phyloP scores from a whole-genome alignment of 345 rosid genomes.

The Orychophragmus violaceus region DNA sequence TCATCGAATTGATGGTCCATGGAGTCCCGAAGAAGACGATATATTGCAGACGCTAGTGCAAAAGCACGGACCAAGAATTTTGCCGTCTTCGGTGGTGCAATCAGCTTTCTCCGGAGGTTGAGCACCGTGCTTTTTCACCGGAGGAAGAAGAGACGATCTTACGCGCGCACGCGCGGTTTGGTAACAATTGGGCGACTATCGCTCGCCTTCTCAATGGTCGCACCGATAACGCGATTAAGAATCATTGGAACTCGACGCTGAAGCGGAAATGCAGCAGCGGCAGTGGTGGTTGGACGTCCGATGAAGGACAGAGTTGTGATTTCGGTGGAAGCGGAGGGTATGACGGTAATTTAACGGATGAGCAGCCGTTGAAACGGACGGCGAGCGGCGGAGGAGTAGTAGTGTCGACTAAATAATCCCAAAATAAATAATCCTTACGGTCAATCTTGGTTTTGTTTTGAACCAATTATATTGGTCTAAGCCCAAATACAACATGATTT shows the following conservation, averaged over 20 bases:
- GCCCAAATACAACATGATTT: no score
- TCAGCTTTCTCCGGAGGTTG: no score
- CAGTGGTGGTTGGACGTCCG: neutral
- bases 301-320: conserved; percentile 30
- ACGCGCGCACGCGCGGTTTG: no score
- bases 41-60: conserved; percentile 54
- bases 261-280: conserved; percentile 56
- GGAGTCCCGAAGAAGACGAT: conserved; percentile 92
- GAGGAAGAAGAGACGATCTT: no score
- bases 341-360: conserved; percentile 40
- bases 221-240: conserved; percentile 86
- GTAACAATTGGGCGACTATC: conserved; percentile 94
- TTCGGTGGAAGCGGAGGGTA: conserved; percentile 32
- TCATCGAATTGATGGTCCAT: conserved; percentile 87
- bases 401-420: no score
- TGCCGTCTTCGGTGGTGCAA: conserved; percentile 92
- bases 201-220: conserved; percentile 85
- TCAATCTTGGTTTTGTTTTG: no score
- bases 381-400: conserved; percentile 13
- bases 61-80: conserved; percentile 66
- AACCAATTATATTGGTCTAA: no score
- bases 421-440: no score
- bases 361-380: conserved; percentile 64
- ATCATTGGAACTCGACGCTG: no score
- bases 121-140: no score